Conservation (phyloP, 148 eudicot genomes). For the Dysphania ambrosioides region DNA sequence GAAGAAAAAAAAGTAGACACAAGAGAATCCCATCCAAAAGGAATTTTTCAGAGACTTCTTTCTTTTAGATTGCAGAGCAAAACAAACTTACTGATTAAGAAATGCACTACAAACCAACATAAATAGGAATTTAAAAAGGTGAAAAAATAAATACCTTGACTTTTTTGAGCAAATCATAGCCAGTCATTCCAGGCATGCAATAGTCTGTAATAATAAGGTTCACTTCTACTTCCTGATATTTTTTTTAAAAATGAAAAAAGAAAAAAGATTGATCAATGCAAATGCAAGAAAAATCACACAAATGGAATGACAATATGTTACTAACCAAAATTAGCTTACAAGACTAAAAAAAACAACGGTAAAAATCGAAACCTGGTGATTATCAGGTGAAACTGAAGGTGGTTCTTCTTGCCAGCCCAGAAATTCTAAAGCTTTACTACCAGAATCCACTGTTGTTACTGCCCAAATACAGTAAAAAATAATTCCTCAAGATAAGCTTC, state of each 20-base stretch:
- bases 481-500: too few species aligned
- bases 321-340: neutral
- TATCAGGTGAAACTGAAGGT: constrained; percentile 46
- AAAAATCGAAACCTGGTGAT: constrained; percentile 41
- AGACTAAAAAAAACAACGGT: neutral
- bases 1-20: neutral
- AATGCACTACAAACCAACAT: constrained; percentile 9
- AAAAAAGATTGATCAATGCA: neutral
- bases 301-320: neutral
- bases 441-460: constrained; percentile 98
- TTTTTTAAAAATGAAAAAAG: neutral
- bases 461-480: constrained; percentile 26
- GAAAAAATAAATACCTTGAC: constrained; percentile 55
- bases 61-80: neutral
- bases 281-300: neutral
- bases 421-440: constrained; percentile 82
- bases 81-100: constrained; percentile 22
- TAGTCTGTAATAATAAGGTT: constrained; percentile 92
- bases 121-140: constrained; percentile 5
- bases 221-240: constrained; percentile 73
- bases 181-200: constrained; percentile 99
- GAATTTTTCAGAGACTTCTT: neutral
- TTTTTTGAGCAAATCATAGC: constrained; percentile 96
- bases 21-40: constrained; percentile 6
- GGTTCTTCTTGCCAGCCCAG: constrained; percentile 61